Evolutionary conservation across 2,329 filamentous ascomycete species (phyloP), one percentile per base, ranked within the genome.

Genomic region (Aspergillus texensis): DNA sequence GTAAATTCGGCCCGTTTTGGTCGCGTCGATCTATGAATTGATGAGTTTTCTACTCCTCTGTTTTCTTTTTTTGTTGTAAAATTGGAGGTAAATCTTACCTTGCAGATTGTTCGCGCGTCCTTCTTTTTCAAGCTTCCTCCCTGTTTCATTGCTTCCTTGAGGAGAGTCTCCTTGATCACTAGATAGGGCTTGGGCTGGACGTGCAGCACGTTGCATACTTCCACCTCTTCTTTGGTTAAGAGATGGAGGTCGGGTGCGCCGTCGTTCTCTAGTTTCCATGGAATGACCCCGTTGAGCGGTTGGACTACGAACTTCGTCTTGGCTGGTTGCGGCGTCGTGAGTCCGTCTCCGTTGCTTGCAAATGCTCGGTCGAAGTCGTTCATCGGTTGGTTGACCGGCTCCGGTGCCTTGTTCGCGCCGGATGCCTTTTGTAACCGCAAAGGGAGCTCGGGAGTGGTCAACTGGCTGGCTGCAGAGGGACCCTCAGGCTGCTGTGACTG

Each of bases 101-200:
- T 86, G 74, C 91, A 94, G 30, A 98, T 89, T 74, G 96, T 91
- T 74, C 90, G 91, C 2, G 93, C 93, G 70, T 94, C 90, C 80
- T 97, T 98, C 85, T 95, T 97, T 83, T 97, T 98, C 9, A 99
- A 80, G 14, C 85, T 87, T 1, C 95, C 95, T 63, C 95, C 94
- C 63, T 89, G 89, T 79, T 94, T 95, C 76, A 97, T 87, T 0
- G 94, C 92, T 75, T 98, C 94, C 71, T 92, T 92, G 58, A 98
- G 79, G n/a, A 98, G 84, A 65, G 91, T 89, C 76, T 97, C 93
- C 79, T 99, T 99, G 78, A 98, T 93, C 74, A 93, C 93, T 6
- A 97, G 80, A 77, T 97, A 99, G 1, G 95, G 92, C 81, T 99
- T 99, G 0, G 95, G 95, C 77, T 95, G 91, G 58, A 99, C 81